These are phyloP conservation scores for Apiospora malaysiana DNA, from an alignment of 2,329 filamentous ascomycete genomes.

Conservation along the genomic window DNA sequence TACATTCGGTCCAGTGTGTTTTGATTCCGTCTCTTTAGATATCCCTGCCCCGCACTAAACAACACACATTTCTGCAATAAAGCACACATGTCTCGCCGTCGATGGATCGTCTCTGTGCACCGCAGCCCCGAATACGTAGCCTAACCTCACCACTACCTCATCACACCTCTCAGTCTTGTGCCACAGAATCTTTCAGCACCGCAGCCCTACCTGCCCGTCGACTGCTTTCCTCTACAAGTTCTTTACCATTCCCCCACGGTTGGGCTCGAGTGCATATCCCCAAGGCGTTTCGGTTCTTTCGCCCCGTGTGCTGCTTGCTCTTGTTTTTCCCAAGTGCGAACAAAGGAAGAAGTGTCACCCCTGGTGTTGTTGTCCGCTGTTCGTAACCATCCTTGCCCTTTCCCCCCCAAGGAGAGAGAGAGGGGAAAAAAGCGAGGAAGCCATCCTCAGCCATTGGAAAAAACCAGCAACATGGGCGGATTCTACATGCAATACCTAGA, in stretches of 20 bases:
- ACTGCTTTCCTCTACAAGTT: slow-evolving; percentile 38
- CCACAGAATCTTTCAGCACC: slow-evolving; percentile 39
- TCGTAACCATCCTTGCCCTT: slow-evolving; percentile 3
- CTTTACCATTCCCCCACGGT: slow-evolving; percentile 48
- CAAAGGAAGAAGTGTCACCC: slow-evolving; percentile 15
- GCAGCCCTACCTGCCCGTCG: slow-evolving; percentile 38
- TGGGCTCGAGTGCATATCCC: slow-evolving; percentile 61
- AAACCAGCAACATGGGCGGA: slow-evolving; percentile 59
- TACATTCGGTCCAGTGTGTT: slow-evolving; percentile 40
- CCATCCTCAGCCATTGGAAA: slow-evolving; percentile 33
- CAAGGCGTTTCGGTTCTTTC: slow-evolving; percentile 41
- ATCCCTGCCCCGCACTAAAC: slow-evolving; percentile 57
- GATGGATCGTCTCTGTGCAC: slow-evolving; percentile 59
- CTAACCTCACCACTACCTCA: slow-evolving; percentile 48
- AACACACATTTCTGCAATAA: slow-evolving; percentile 62
- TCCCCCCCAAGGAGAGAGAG: neutral
- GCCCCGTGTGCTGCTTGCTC: slow-evolving; percentile 39
- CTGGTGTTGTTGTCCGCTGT: neutral
- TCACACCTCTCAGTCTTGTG: slow-evolving; percentile 43
- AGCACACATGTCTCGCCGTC: slow-evolving; percentile 67
- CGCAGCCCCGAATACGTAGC: slow-evolving; percentile 55
- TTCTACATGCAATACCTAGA: slow-evolving; percentile 77
- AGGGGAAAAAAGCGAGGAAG: neutral
- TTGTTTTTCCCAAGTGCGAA: slow-evolving; percentile 28
- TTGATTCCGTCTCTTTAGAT: slow-evolving; percentile 47